Conservation (phyloP, 148 eudicot species). For the Chenopodium formosanum region DNA sequence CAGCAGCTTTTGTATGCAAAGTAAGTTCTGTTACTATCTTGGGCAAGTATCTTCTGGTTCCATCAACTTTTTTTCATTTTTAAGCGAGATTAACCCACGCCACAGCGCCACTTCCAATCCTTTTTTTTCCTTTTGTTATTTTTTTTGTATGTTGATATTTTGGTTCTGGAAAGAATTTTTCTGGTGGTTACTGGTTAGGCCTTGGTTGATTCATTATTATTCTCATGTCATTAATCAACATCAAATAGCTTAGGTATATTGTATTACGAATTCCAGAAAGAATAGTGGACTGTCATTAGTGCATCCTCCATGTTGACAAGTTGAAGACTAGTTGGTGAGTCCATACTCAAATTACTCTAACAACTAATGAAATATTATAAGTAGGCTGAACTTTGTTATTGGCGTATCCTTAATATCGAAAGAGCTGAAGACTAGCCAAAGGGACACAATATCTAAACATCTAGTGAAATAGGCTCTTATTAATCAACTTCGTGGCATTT, state of each 20-base stretch:
- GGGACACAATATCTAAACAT: background rate
- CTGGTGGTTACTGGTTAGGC: background rate
- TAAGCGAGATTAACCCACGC: background rate
- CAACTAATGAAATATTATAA: background rate
- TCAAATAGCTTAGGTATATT: background rate
- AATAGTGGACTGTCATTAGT: background rate
- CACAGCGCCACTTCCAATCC: background rate
- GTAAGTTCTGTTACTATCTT: constrained; percentile 47
- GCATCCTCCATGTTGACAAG: background rate
- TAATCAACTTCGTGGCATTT: background rate
- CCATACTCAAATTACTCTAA: background rate
- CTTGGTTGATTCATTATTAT: background rate
- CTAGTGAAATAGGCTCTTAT: background rate
- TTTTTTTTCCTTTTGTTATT: background rate
- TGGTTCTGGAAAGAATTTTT: background rate
- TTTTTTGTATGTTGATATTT: background rate
- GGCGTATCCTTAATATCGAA: background rate
- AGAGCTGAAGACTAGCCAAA: background rate
- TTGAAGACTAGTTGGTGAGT: background rate
- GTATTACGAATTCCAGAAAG: background rate
- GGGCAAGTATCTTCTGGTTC: background rate
- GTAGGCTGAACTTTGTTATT: background rate
- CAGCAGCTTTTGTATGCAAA: constrained; percentile 98
- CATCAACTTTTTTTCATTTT: background rate
- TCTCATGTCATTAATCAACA: background rate